phyloP scores from a whole-genome alignment of 2,329 filamentous ascomycete species.

The Dactylellina sp. region DNA sequence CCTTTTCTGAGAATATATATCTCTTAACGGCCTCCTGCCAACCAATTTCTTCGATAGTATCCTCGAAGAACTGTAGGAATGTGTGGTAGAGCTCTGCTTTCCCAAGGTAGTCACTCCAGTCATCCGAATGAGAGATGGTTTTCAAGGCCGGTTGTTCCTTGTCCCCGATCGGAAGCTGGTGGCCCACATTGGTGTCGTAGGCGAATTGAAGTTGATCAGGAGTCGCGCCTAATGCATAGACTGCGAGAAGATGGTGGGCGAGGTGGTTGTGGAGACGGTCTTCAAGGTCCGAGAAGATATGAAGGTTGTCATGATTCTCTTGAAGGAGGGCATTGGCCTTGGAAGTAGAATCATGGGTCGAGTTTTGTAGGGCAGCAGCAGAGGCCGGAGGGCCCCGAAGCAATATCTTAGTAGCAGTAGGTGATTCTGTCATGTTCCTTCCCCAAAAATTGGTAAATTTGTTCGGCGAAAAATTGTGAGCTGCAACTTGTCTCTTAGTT shows the following conservation, averaged over 20 bases:
- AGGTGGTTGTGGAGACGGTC: slow-evolving; percentile 86
- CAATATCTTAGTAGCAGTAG: slow-evolving; percentile 29
- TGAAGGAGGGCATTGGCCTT: slow-evolving; percentile 78
- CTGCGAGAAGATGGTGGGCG: slow-evolving; percentile 78
- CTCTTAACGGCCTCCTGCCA: slow-evolving; percentile 74
- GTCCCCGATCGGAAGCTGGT: slow-evolving; percentile 67
- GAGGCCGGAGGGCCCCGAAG: slow-evolving; percentile 24
- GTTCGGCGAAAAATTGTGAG: not conserved
- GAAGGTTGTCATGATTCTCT: slow-evolving; percentile 76
- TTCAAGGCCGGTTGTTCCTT: slow-evolving; percentile 66
- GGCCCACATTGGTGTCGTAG: slow-evolving; percentile 77
- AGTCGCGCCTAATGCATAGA: slow-evolving; percentile 79
- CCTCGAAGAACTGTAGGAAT: slow-evolving; percentile 81
- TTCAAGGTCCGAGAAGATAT: slow-evolving; percentile 81
- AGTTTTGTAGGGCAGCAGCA: not conserved
- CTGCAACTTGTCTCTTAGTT: too few species aligned
- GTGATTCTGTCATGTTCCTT: not conserved
- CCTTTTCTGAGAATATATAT: slow-evolving; percentile 76
- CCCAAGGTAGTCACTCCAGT: slow-evolving; percentile 70
- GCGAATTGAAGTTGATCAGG: slow-evolving; percentile 71
- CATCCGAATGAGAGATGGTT: slow-evolving; percentile 70
- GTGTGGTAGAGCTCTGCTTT: slow-evolving; percentile 75
- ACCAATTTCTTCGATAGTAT: slow-evolving; percentile 74
- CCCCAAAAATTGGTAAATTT: not conserved
- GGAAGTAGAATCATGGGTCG: slow-evolving; percentile 71